Conservation (phyloP, 306 rosid genomes). For the Castanopsis chinensis region DNA sequence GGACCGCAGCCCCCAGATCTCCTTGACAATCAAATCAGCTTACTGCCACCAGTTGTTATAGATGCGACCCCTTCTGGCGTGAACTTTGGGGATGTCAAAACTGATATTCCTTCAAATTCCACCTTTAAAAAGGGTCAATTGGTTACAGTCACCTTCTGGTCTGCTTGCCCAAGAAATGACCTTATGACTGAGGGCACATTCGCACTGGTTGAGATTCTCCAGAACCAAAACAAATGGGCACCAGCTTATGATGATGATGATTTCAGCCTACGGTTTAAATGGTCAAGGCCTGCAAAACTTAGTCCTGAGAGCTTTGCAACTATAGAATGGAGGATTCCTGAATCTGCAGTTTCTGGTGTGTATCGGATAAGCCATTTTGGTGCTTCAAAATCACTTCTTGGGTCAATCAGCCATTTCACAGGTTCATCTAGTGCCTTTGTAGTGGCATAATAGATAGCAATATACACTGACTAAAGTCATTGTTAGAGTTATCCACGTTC, state of each 20-base stretch:
- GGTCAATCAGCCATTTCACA: conserved; percentile 68
- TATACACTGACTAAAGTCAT: neutral
- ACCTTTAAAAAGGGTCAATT: conserved; percentile 59
- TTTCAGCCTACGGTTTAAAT: conserved; percentile 74
- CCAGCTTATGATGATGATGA: conserved; percentile 88
- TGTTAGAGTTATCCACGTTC: neutral
- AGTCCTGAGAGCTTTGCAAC: conserved; percentile 65
- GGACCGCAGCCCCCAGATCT: conserved; percentile 90
- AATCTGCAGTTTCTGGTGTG: conserved; percentile 55
- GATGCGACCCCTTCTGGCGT: conserved; percentile 61
- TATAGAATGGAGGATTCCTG: conserved; percentile 83
- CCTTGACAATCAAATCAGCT: conserved; percentile 59
- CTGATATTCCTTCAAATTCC: conserved; percentile 60
- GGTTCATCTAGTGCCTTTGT: conserved; percentile 80
- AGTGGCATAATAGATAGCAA: conserved; percentile 27
- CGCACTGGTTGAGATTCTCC: conserved; percentile 71
- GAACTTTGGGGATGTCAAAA: conserved; percentile 61
- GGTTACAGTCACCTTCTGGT: conserved; percentile 68
- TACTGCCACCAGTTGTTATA: conserved; percentile 73
- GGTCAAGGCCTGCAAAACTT: conserved; percentile 69
- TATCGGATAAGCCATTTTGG: conserved; percentile 79
- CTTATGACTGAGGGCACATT: conserved; percentile 92
- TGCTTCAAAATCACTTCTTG: conserved; percentile 62
- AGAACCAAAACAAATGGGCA: conserved; percentile 53
- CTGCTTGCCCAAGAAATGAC: conserved; percentile 86